Conservation (phyloP, 192 early-diverging fungal genomes). For the Backusella sp. region DNA sequence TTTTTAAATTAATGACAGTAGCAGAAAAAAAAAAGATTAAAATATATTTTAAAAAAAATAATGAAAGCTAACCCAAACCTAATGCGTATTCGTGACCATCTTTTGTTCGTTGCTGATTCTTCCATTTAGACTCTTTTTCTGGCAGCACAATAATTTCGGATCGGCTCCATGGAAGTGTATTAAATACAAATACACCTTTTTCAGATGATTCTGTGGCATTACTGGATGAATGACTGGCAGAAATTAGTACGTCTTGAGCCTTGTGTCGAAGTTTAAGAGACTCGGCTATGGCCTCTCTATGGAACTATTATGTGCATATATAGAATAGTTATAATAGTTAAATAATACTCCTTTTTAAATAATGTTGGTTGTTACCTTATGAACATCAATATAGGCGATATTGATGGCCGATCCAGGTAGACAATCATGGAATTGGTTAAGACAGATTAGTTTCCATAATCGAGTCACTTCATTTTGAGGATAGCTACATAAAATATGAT, state of each 20-base stretch:
- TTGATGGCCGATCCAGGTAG: constrained; percentile 92
- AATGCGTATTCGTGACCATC: constrained; percentile 40
- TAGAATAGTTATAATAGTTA: not conserved
- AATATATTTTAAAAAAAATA: not conserved
- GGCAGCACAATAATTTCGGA: constrained; percentile 67
- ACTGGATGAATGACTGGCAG: not conserved
- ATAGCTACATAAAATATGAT: constrained; percentile 45
- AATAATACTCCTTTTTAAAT: too few relatives aligned
- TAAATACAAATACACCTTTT: constrained; percentile 54
- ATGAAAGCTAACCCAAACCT: constrained; percentile 34
- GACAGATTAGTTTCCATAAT: constrained; percentile 86
- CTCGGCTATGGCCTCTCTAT: constrained; percentile 37
- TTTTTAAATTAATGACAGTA: not conserved
- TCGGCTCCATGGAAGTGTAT: constrained; percentile 69
- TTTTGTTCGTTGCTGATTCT: constrained; percentile 28
- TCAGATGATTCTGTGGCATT: not conserved
- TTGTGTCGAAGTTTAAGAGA: constrained; percentile 25
- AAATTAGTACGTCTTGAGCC: constrained; percentile 25
- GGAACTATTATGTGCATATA: constrained; percentile 24
- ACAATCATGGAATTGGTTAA: constrained; percentile 99
- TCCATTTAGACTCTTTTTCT: constrained; percentile 24
- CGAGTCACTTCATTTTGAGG: constrained; percentile 73
- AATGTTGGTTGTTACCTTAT: constrained; percentile 37
- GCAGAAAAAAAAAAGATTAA: not conserved
- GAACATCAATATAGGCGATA: constrained; percentile 85